Percentiles rank a stretch among this genome's conserved stretches.
phyloP scores from a whole-genome alignment of 768 basidiomycete species.

The Lanmaoa pseudosensibilis region DNA sequence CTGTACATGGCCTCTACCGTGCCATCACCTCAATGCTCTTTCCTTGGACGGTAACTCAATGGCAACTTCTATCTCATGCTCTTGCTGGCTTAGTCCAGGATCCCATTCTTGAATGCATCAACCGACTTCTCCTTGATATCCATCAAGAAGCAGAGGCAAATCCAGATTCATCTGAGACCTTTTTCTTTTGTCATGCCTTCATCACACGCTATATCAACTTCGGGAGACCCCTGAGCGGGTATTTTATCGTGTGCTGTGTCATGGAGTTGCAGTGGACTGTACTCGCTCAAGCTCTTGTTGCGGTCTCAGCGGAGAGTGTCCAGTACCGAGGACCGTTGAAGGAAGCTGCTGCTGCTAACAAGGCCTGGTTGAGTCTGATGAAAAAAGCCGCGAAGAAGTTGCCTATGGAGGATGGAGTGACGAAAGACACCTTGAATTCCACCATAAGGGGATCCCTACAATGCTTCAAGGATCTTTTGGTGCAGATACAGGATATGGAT shows the following conservation, averaged over 20 bases:
- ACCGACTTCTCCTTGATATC: slow-evolving; percentile 66
- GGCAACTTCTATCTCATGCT: slow-evolving; percentile 53
- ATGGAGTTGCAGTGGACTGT: slow-evolving; percentile 85
- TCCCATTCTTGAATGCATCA: slow-evolving; percentile 69
- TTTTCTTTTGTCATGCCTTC: slow-evolving; percentile 66
- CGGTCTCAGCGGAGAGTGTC: slow-evolving; percentile 33
- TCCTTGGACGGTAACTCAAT: slow-evolving; percentile 68
- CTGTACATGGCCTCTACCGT: slow-evolving; percentile 84
- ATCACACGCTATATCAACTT: slow-evolving; percentile 71
- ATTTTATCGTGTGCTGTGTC: slow-evolving; percentile 87
- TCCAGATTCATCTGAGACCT: slow-evolving; percentile 24
- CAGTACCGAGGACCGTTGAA: slow-evolving; percentile 31
- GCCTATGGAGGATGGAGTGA: slow-evolving; percentile 39
- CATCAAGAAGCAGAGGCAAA: slow-evolving; percentile 52
- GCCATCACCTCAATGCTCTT: slow-evolving; percentile 80
- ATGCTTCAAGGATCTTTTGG: slow-evolving; percentile 73
- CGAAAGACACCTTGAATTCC: slow-evolving; percentile 41
- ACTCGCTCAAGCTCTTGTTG: slow-evolving; percentile 66
- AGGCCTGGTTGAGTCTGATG: slow-evolving; percentile 73
- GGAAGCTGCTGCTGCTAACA: slow-evolving; percentile 83
- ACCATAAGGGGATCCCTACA: slow-evolving; percentile 66
- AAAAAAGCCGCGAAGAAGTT: slow-evolving; percentile 44
- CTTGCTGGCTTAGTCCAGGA: slow-evolving; percentile 63
- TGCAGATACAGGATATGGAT: slow-evolving; percentile 83
- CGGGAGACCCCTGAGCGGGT: slow-evolving; percentile 80